Percentiles rank a stretch among this genome's conserved stretches.
Conservation (phyloP, 495 filamentous ascomycete species). For the Hypoxylon crocopeplum region DNA sequence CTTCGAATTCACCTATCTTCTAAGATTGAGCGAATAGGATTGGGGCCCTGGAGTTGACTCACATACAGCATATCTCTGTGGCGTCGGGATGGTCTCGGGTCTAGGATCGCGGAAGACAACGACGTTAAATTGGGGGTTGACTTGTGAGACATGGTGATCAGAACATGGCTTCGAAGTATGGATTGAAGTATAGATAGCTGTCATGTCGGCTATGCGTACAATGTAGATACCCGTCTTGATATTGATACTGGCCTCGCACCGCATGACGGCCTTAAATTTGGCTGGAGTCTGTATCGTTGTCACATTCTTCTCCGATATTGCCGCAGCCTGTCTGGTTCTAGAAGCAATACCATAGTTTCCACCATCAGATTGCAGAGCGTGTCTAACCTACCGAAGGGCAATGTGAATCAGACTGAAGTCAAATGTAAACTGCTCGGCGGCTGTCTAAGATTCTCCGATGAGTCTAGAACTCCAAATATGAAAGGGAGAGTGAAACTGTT, state of each 20-base stretch:
- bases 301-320: not conserved
- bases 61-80: not conserved
- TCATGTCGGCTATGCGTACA: not conserved
- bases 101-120: not conserved
- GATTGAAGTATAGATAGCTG: not conserved
- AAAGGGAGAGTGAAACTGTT: not conserved
- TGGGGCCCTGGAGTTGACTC: not conserved
- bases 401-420: too few species aligned
- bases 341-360: not conserved
- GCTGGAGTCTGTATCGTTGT: not conserved
- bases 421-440: too few species aligned
- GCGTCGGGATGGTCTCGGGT: not conserved
- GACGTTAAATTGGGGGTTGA: not conserved
- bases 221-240: constrained; percentile 25
- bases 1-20: not conserved
- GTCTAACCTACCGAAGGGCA: too few species aligned
- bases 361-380: too few species aligned
- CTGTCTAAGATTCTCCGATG: too few species aligned
- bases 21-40: not conserved
- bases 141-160: constrained; percentile 10
- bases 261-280: not conserved
- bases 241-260: constrained; percentile 1
- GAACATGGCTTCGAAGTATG: not conserved
- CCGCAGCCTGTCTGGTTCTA: not conserved
- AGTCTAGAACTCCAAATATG: not conserved